Base-by-base conservation (phyloP, 441 rosid species). In the Gossypium gossypioides region DNA sequence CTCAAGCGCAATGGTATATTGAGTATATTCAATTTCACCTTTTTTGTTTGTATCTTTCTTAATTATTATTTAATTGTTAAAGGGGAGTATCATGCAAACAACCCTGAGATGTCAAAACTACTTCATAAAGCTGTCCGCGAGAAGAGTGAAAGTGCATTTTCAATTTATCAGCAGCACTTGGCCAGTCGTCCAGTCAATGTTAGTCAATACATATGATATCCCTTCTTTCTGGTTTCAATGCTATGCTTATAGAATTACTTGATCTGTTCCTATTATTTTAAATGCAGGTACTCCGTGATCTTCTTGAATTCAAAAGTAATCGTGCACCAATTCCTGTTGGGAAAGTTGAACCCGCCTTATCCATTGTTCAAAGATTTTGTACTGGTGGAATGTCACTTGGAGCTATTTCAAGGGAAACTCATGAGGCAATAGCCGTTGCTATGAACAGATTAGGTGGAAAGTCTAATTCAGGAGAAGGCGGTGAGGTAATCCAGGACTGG, bases 351-450 rank as follows among this genome's bases (percentile, higher is more conserved):
- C 93, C 99, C 18, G 98, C 98, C 7, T 69, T 79, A 46, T 84
- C 96, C 51, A 95, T 95, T 65, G 99, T 92, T 59, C 79, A 91
- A 75, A 88, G 98, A 65, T 95, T 95, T 82, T 95, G 99, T 84
- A 95, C 99, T 54, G 99, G 98, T 69, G 99, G 98, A 71, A 95
- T 95, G 98, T 92, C 99, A 12, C 98, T 95, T 55, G 99, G 99
- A 77, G 99, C 99, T 76, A 95, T 95, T 71, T 95, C 99, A 69
- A 91, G 99, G 84, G 99, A 95, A 81, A 95, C 99, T 79, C 99
- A 95, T 78, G 99, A 95, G 86, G 98, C 98, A 32, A 95, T 95
- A 84, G 98, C 98, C 81, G 86, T 92, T 82, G 99, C 98, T 54
- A 95, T 92, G 99, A 95, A 95, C 79, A 92, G 98, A 77, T 40